Conservation (phyloP, 2,329 filamentous ascomycete species). For the Aspergillus awamori region DNA sequence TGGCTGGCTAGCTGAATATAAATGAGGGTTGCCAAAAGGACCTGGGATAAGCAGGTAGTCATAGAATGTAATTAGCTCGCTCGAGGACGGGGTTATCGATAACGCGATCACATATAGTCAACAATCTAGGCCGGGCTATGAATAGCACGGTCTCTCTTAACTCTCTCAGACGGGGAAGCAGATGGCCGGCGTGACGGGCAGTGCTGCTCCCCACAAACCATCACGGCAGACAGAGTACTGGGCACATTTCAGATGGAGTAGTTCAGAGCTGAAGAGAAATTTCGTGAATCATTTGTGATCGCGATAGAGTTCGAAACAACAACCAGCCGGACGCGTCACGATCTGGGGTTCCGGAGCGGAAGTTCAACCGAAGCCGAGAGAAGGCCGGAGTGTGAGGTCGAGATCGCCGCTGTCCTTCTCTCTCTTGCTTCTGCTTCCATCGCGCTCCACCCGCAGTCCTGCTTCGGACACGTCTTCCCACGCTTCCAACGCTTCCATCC, state of each 20-base stretch:
- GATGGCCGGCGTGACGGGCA: not conserved
- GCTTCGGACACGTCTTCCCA: conserved; percentile 22
- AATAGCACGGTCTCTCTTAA: not conserved
- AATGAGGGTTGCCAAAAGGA: not conserved
- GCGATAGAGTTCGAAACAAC: too few relatives aligned
- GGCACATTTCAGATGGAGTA: not conserved
- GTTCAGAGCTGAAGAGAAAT: not conserved
- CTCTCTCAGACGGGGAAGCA: too few relatives aligned
- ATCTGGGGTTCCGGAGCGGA: conserved; percentile 5
- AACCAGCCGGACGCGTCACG: not conserved
- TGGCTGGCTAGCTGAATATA: not conserved
- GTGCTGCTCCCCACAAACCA: too few relatives aligned
- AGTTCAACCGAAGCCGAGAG: not conserved
- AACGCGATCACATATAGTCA: not conserved
- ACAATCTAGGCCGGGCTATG: not conserved
- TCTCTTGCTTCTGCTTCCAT: conserved; percentile 18
- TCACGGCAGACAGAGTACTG: too few relatives aligned
- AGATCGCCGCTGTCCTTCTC: conserved; percentile 20
- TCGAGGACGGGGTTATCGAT: not conserved
- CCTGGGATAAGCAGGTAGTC: not conserved
- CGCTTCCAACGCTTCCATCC: conserved; percentile 16
- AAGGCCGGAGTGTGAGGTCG: not conserved
- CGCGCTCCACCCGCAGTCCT: conserved; percentile 19
- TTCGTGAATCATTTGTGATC: not conserved
- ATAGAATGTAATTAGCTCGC: not conserved